Evolutionary conservation across 306 rosid species (phyloP), one percentile per base, ranked within the genome.

Genomic region (Prunus mongolica): DNA sequence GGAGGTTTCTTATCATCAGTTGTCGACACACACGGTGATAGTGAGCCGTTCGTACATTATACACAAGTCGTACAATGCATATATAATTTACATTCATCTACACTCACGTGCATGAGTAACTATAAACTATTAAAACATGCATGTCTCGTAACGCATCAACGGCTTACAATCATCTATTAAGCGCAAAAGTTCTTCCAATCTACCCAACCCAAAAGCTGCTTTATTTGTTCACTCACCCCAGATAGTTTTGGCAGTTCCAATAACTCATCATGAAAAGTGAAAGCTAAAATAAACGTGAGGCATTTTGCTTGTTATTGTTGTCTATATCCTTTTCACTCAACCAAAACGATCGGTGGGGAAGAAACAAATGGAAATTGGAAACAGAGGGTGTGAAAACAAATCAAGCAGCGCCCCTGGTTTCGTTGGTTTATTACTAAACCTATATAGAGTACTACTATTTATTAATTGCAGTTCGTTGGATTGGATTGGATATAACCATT

Each of bases 351-450:
- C 14, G 45, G 24, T 68, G 44, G 13, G 41, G 15, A 25, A 2
- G 46, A 24, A 27, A 27, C 44, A 52, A 16, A 49, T 15, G 61
- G 62, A 12, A 52, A 6, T 41, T 18, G n/a, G 38, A 76, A 55
- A 44, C 20, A 1, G 5, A 27, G 18, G 24, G 32, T 44, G 51
- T 32, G 11, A 55, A 32, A 41, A n/a, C 12, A 30, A 78, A 50
- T 32, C 67, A 72, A 50, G 60, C 15, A 41, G 73, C 77, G 73
- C 73, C 73, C 71, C 67, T 52, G 41, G 78, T 32, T 24, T 14
- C 46, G 14, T 16, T 45, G 44, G 28, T 15, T 38, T 19, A 65
- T 32, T 27, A 51, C 41, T 10, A 10, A 52, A 0, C 58, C 62
- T 38, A 38, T 38, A 38, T 38, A 7, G 7, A 38, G 44, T 38